Conservation (phyloP, 805 yeast genomes). For the Saccharomyces eubayanus region DNA sequence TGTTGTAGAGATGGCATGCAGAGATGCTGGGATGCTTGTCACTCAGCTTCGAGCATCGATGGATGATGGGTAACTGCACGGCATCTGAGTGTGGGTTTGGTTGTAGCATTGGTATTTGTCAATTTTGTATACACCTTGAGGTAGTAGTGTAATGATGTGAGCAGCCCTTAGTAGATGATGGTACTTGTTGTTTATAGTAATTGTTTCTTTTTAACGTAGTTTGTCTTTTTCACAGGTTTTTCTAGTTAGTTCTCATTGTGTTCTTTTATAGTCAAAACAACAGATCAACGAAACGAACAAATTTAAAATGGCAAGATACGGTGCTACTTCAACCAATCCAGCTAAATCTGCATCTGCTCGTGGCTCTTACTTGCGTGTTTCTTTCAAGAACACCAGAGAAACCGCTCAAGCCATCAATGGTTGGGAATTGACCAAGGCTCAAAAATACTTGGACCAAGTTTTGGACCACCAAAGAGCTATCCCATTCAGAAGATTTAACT, state of each 20-base stretch:
- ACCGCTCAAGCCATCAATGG: conserved; percentile 98
- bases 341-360: conserved; percentile 99
- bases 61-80: neutral
- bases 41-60: neutral
- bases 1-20: neutral
- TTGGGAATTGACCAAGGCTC: conserved; percentile 95
- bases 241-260: neutral
- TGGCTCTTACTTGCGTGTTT: conserved; percentile 98
- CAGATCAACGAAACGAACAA: neutral
- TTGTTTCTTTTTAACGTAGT: neutral
- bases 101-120: neutral
- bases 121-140: neutral
- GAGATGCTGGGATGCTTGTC: neutral
- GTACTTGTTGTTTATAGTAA: neutral
- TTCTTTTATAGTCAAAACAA: neutral
- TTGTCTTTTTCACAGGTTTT: neutral
- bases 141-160: neutral
- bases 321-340: conserved; percentile 98
- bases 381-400: conserved; percentile 99
- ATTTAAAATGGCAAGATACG: conserved; percentile 92
- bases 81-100: neutral
- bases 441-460: conserved; percentile 90
- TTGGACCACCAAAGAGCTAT: conserved; percentile 98
- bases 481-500: conserved; percentile 97
- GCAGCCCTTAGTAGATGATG: neutral